phyloP scores from a whole-genome alignment of 164 flowering plant genomes.

The Taxillus chinensis region DNA sequence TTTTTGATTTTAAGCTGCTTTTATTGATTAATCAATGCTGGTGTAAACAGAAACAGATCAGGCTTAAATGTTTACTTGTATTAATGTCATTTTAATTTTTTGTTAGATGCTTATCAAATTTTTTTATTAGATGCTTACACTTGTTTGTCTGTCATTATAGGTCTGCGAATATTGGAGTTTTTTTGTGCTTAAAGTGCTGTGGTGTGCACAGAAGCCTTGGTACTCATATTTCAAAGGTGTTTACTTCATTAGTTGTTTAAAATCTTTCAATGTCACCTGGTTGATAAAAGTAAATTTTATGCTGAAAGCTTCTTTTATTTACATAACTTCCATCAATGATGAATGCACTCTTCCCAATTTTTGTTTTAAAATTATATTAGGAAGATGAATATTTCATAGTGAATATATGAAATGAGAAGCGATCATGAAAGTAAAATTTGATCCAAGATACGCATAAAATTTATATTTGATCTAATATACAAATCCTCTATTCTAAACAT shows the following conservation, averaged over 20 bases:
- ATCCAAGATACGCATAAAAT: too few relatives aligned
- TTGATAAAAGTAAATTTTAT: too few relatives aligned
- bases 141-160: constrained; percentile 25
- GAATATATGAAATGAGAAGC: not conserved
- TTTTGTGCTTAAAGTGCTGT: constrained; percentile 89
- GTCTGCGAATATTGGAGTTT: constrained; percentile 95
- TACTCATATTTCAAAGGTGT: constrained; percentile 86
- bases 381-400: not conserved
- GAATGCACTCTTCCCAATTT: not conserved
- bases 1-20: not conserved
- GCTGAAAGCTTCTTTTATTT: not conserved
- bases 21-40: not conserved
- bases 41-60: not conserved
- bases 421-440: too few relatives aligned
- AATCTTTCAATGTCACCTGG: too few relatives aligned
- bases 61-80: not conserved
- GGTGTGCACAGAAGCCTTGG: constrained; percentile 96
- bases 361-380: not conserved
- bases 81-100: not conserved
- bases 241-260: not conserved
- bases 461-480: too few relatives aligned
- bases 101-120: too few relatives aligned
- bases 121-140: not conserved
- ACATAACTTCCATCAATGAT: not conserved
- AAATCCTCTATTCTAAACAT: too few relatives aligned